Evolutionary conservation across 257 asterid species (phyloP).

Genomic region (Solanum rostratum): DNA sequence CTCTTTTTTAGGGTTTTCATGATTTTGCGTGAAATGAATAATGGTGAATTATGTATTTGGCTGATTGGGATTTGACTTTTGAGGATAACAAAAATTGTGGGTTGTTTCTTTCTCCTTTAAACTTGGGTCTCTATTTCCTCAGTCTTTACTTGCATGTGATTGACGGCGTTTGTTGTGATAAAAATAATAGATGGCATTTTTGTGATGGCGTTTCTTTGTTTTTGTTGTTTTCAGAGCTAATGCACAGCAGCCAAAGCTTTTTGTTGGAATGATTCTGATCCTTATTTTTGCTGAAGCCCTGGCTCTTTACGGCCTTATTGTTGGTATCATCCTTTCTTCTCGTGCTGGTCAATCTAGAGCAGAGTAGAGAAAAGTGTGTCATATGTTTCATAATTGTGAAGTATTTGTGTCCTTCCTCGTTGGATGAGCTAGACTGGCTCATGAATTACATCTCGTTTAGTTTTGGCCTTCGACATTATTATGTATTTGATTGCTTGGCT

Average conservation of each 20-base stretch:
- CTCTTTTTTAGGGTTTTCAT: neutral
- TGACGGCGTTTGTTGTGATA: neutral
- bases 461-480: slow-evolving; percentile 5
- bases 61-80: too few species aligned
- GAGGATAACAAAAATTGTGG: neutral
- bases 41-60: neutral
- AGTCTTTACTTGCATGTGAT: neutral
- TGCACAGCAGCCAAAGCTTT: slow-evolving; percentile 80
- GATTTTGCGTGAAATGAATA: neutral
- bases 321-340: slow-evolving; percentile 83
- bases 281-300: slow-evolving; percentile 75
- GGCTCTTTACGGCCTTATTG: slow-evolving; percentile 75
- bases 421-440: slow-evolving; percentile 15
- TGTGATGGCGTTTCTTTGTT: too few species aligned
- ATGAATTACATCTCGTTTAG: neutral
- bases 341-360: slow-evolving; percentile 92
- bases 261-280: slow-evolving; percentile 78
- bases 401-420: slow-evolving; percentile 5
- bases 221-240: slow-evolving; percentile 43
- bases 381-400: slow-evolving; percentile 1
- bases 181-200: neutral
- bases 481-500: slow-evolving; percentile 14
- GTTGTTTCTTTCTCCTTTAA: neutral
- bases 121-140: neutral
- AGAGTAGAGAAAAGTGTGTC: slow-evolving; percentile 35